Evolutionary conservation across 1,284 basidiomycete genomes (phyloP), one percentile per base, ranked within the genome.

Genomic region (Sporisorium exsertum): DNA sequence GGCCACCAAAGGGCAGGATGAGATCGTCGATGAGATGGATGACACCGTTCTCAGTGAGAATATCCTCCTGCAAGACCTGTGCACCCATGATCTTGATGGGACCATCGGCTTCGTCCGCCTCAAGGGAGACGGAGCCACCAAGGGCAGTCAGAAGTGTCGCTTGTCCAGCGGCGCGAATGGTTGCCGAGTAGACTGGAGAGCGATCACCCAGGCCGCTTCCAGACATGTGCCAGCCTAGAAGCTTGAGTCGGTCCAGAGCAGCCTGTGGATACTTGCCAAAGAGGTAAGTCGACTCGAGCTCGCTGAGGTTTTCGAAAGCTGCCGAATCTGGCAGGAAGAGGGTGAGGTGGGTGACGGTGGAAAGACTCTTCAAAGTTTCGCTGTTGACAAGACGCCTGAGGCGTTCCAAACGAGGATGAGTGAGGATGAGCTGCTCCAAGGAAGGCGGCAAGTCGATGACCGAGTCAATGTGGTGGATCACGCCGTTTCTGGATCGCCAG

Each of bases 1-100:
- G 90, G 33, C 92, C 88, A 9, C 90, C 91, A 0, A 90, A 88
- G 1, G 94, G 93, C 15, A 97, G 86, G 15, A 99, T 90, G 24
- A 99, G 89, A 15, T 90, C 89, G 10, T 93, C 92, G 45, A 99
- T 89, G 49, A 95, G 89, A 86, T 99, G 97, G 22, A 98, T 86
- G 46, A 98, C 97, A 53, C 81, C 88, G 84, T 84, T 83, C 64
- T 83, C 81, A 9, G 69, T 67, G 7, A 85, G 43, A n/a, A 84
- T 68, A 47, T 85, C 83, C 47, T 84, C 80, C 27, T 80, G 71
- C 22, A 85, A 54, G 9, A 85, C 45, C 10, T 50, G 35, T 1
- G 78, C 66, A 5, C 55, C 69, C 45, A 66, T 72, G 42, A 81
- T 60, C 12, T 43, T 51, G 49, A 84, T 60, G 4, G 37, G 18